These are phyloP conservation scores for Malassezia pachydermatis DNA, from an alignment of 1,284 basidiomycete species.

Conservation along the genomic window DNA sequence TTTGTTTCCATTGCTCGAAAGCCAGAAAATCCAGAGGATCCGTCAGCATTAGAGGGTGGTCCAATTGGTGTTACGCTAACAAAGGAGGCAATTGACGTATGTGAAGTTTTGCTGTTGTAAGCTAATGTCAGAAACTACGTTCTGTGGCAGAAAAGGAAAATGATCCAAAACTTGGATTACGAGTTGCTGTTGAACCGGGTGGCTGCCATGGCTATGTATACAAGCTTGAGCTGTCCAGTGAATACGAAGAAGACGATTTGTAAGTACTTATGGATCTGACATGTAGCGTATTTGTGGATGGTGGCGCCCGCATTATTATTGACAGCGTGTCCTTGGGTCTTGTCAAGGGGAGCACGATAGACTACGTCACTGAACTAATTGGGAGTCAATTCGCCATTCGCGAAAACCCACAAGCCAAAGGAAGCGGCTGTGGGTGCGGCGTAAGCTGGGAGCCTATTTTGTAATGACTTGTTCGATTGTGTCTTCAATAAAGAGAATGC, in stretches of 20 bases:
- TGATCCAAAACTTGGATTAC: constrained; percentile 58
- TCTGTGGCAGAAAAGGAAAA: constrained; percentile 52
- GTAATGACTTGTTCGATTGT: background rate
- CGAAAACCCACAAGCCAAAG: constrained; percentile 74
- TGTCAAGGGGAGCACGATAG: constrained; percentile 70
- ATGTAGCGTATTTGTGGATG: constrained; percentile 56
- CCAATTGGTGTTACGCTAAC: constrained; percentile 32
- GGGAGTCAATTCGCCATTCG: constrained; percentile 69
- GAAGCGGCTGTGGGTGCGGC: constrained; percentile 76
- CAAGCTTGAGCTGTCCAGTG: constrained; percentile 64
- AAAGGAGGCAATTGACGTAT: constrained; percentile 31
- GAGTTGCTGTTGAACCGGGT: constrained; percentile 72
- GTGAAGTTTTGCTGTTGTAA: background rate
- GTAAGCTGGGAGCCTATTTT: constrained; percentile 68
- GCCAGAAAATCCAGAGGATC: constrained; percentile 37
- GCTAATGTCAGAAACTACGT: constrained; percentile 25
- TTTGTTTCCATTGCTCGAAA: constrained; percentile 10
- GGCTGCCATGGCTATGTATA: constrained; percentile 91
- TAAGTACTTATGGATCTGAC: constrained; percentile 49
- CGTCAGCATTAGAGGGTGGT: constrained; percentile 27
- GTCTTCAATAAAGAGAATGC: background rate
- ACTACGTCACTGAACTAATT: constrained; percentile 81
- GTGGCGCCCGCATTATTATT: constrained; percentile 54
- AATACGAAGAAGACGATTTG: constrained; percentile 60
- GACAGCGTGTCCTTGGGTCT: constrained; percentile 70